These are phyloP conservation scores for Lentinus brumalis DNA, from an alignment of 768 basidiomycete genomes.

Conservation along the genomic window DNA sequence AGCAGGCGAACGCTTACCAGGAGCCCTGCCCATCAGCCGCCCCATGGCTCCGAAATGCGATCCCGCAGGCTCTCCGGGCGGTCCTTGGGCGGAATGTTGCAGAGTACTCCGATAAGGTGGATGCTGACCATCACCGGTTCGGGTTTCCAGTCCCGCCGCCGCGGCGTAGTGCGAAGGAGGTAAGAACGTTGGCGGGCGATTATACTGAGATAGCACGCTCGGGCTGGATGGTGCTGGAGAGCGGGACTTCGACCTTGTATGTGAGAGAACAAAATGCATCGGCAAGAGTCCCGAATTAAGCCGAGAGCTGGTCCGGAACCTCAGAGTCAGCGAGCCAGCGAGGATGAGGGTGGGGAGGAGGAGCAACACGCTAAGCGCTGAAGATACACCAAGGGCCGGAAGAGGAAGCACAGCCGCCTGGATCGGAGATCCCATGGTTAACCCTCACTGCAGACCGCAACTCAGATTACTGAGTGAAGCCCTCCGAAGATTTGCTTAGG, in stretches of 20 bases:
- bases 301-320: background rate
- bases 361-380: background rate
- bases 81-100: constrained; percentile 15
- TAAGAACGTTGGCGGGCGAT: constrained; percentile 31
- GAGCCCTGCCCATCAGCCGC: constrained; percentile 1
- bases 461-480: no score
- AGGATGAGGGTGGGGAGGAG: background rate
- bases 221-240: constrained; percentile 17
- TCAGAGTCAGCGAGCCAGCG: background rate
- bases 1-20: constrained; percentile 11
- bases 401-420: no score
- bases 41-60: constrained; percentile 2
- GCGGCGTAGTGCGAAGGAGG: constrained; percentile 41
- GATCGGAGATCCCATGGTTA: no score
- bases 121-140: background rate
- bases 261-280: constrained; percentile 24
- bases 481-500: no score
- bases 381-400: background rate
- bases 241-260: constrained; percentile 21
- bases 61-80: background rate
- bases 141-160: constrained; percentile 30
- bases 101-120: background rate
- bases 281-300: background rate
- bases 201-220: background rate
- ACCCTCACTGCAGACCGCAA: no score